Conservation (phyloP, 768 basidiomycete genomes). For the Mycena galopus region DNA sequence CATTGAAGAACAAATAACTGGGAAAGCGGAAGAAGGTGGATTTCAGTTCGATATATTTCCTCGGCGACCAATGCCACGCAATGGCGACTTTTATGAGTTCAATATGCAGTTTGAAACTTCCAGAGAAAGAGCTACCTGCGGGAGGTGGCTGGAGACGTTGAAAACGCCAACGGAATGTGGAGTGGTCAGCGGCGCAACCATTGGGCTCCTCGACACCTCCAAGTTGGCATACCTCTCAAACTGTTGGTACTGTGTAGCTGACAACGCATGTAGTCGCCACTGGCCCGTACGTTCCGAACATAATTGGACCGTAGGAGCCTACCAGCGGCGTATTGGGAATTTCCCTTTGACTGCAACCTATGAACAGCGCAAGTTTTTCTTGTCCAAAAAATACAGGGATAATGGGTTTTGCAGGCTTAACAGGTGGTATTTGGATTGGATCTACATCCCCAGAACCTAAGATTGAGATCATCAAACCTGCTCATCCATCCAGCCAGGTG, state of each 20-base stretch:
- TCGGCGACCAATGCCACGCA: background rate
- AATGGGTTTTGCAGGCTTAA: background rate
- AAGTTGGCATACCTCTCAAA: no score
- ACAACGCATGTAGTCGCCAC: background rate
- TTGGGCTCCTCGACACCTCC: background rate
- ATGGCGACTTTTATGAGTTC: background rate
- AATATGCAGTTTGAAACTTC: background rate
- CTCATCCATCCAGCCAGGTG: background rate
- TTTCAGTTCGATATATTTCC: slow-evolving; percentile 39
- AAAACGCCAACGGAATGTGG: background rate
- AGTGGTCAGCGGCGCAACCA: background rate
- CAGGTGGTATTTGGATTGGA: no score
- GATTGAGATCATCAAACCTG: no score
- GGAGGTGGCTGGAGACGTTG: background rate
- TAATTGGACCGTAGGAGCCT: background rate
- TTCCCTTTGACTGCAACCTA: background rate
- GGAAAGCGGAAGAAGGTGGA: slow-evolving; percentile 28
- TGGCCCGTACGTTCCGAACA: background rate
- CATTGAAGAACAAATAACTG: slow-evolving; percentile 37
- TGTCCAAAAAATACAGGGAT: no score
- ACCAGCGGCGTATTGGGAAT: background rate
- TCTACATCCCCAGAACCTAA: background rate
- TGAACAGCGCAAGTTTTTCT: background rate
- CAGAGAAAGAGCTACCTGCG: background rate
- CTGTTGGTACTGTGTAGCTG: no score